Conservation (phyloP, 495 filamentous ascomycete species). For the Aspergillus ellipticus region DNA sequence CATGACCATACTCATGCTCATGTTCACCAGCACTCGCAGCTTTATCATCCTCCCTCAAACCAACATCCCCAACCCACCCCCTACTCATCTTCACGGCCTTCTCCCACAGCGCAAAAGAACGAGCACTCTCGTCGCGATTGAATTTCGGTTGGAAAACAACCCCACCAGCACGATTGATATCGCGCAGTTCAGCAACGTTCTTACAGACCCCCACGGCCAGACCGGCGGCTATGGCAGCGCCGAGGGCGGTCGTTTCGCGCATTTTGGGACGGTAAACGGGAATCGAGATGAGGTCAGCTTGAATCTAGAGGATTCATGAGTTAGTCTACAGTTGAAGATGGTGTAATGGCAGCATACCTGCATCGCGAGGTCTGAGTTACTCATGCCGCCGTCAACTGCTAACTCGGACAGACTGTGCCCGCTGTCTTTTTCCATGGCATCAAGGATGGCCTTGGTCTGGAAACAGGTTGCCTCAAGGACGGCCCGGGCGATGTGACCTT, state of each 20-base stretch:
- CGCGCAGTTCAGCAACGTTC: slow-evolving; percentile 70
- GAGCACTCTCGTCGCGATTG: slow-evolving; percentile 53
- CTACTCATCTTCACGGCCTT: slow-evolving; percentile 81
- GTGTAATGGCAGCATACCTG: slow-evolving; percentile 44
- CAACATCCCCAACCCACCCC: slow-evolving; percentile 57
- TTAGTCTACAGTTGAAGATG: neutral
- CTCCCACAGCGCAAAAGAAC: slow-evolving; percentile 73
- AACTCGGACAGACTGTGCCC: slow-evolving; percentile 73
- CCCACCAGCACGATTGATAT: slow-evolving; percentile 71
- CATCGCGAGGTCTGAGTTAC: slow-evolving; percentile 90
- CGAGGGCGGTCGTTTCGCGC: slow-evolving; percentile 91
- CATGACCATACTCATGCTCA: too few species aligned
- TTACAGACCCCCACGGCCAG: slow-evolving; percentile 82
- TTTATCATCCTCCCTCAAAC: neutral
- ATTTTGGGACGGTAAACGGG: slow-evolving; percentile 55
- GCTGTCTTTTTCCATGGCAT: slow-evolving; percentile 92
- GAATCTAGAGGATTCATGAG: slow-evolving; percentile 23
- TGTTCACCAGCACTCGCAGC: neutral
- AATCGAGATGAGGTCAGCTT: slow-evolving; percentile 43
- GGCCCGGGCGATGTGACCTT: slow-evolving; percentile 88
- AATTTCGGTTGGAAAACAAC: slow-evolving; percentile 70
- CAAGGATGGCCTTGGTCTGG: slow-evolving; percentile 91
- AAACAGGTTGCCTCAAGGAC: slow-evolving; percentile 94
- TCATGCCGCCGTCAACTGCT: slow-evolving; percentile 92
- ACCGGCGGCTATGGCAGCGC: slow-evolving; percentile 92